Evolutionary conservation across 225 moss, liverwort and hornwort species (phyloP), one percentile per base, ranked within the genome.

Genomic region (Polytrichum formosum): DNA sequence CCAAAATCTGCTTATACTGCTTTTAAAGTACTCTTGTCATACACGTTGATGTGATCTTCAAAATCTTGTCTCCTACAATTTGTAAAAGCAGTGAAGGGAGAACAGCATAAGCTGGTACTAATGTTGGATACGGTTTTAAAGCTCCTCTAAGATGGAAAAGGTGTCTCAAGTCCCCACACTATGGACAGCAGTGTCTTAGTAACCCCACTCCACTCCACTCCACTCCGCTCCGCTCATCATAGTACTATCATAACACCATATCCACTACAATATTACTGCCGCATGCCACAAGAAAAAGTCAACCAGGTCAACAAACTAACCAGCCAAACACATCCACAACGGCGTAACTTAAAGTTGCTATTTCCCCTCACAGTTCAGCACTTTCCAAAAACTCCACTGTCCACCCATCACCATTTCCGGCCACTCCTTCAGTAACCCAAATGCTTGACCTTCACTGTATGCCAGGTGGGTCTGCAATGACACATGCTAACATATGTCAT

Each of bases 261-360:
- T 79, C 76, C 76, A 75, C 72, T 74, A 53, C 74, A 76, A 82
- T 75, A 84, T 68, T 82, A 61, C 76, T 77, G 86, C 79, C 78
- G 83, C 74, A 88, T 84, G 78, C 83, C 87, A 81, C 78, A 77
- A 90, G 80, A 86, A 84, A 83, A 79, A 74, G 70, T 67, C 84
- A 95, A 90, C 92, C 91, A 90, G 88, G 83, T 84, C 76, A 76
- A 81, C 84, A 79, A 90, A 93, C 90, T 93, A 91, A 93, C 95
- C 93, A 91, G 90, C 82, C 78, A 80, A 85, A 92, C 82, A 90
- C 73, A 87, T 77, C 78, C 90, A 74, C 82, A 91, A 73, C 78
- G 78, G 66, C 82, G 79, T 46, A 46, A 46, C 46, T 46, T 46
- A 46, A 46, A 46, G 46, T 46, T 46, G 46, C 46, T 46, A 46